A percentile compares a stretch with the other conserved stretches of the same genome.
phyloP scores from a whole-genome alignment of 78 protist genomes.

The Dictyostelium purpureum region DNA sequence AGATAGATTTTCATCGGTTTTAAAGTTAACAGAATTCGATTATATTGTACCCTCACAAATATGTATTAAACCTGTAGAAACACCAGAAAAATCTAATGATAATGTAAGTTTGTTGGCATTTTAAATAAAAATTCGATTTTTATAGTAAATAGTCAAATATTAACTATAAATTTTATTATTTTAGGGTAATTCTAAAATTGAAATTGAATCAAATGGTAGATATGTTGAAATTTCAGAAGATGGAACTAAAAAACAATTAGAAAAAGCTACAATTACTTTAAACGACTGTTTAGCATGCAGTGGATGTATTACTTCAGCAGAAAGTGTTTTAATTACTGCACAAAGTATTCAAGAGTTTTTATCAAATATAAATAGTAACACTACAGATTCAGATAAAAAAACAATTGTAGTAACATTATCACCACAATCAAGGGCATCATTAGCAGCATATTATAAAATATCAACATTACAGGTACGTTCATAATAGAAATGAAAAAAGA shows the following conservation, averaged over 20 bases:
- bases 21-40: constrained; percentile 92
- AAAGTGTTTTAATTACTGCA: constrained; percentile 93
- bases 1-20: constrained; percentile 66
- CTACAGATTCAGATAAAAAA: not conserved
- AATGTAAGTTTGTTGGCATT: not conserved
- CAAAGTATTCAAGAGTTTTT: constrained; percentile 88
- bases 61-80: constrained; percentile 79
- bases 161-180: not conserved
- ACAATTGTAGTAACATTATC: constrained; percentile 86
- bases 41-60: constrained; percentile 89
- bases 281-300: constrained; percentile 98
- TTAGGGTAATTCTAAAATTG: constrained; percentile 24
- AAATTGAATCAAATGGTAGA: constrained; percentile 48
- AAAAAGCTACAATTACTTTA: constrained; percentile 87
- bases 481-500: not conserved
- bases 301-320: constrained; percentile 98
- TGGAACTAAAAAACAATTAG: constrained; percentile 63
- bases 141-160: not conserved
- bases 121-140: not conserved
- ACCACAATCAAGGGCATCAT: constrained; percentile 91
- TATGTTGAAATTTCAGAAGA: constrained; percentile 50
- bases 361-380: not conserved
- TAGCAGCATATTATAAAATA: constrained; percentile 85
- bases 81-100: constrained; percentile 20
- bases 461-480: not conserved